These are phyloP conservation scores for Jaltomata sinuosa DNA, from an alignment of 257 asterid genomes.

Conservation along the genomic window DNA sequence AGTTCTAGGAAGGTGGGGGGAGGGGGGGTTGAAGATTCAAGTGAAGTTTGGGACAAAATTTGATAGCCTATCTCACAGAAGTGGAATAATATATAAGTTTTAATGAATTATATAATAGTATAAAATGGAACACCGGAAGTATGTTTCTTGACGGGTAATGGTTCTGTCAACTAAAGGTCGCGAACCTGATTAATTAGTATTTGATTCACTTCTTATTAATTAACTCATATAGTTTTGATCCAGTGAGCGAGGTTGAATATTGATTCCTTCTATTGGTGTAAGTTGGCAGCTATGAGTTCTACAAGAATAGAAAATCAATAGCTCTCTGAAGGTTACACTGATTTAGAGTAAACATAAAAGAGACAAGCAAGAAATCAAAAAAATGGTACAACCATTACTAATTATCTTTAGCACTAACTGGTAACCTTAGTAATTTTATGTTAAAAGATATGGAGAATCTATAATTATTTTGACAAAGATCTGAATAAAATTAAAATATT, in stretches of 20 bases:
- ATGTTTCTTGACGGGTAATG: background rate
- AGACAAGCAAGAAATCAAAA: background rate
- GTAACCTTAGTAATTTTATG: background rate
- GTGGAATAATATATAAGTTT: too few species aligned
- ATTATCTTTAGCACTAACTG: background rate
- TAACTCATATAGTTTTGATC: too few species aligned
- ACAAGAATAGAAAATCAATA: background rate
- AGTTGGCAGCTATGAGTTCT: background rate
- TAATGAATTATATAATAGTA: too few species aligned
- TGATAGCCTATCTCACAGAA: too few species aligned
- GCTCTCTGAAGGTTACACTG: background rate
- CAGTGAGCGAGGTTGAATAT: too few species aligned
- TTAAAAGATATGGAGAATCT: background rate
- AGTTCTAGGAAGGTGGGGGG: too few species aligned
- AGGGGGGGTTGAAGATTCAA: too few species aligned
- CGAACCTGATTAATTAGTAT: background rate
- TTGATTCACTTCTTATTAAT: background rate
- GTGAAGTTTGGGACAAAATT: too few species aligned
- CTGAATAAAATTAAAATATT: background rate
- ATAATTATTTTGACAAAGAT: background rate
- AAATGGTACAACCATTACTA: background rate
- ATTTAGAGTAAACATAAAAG: background rate
- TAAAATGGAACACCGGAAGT: too few species aligned
- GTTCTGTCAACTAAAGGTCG: background rate
- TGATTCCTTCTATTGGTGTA: background rate